Percentiles rank a stretch among this genome's conserved stretches.
Conservation (phyloP, 2,329 filamentous ascomycete genomes). For the Trichoderma lentiforme region DNA sequence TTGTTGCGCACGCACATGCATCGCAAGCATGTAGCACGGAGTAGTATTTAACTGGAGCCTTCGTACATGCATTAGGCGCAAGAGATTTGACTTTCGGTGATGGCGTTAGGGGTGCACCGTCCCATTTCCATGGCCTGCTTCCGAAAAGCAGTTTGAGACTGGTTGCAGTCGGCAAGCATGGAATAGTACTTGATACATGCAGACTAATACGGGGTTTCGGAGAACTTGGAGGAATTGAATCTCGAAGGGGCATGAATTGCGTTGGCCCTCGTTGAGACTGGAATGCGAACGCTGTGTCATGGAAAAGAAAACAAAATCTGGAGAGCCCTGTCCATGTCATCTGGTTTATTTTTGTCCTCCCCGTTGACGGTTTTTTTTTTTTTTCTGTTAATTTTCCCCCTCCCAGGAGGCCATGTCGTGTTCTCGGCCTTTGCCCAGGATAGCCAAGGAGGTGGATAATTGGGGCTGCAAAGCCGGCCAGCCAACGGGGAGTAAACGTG, state of each 20-base stretch:
- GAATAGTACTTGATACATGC: not conserved
- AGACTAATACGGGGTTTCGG: not conserved
- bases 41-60: constrained; percentile 17
- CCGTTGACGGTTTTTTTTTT: not conserved
- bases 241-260: not conserved
- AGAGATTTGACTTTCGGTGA: constrained; percentile 18
- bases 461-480: constrained; percentile 11
- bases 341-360: not conserved
- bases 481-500: constrained; percentile 17
- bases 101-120: constrained; percentile 15
- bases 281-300: not conserved
- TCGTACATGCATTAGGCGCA: constrained; percentile 17
- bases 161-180: constrained; percentile 8
- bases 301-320: not conserved
- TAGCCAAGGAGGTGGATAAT: not conserved
- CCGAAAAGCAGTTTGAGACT: constrained; percentile 4
- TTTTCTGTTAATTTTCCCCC: not conserved
- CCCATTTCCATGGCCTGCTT: constrained; percentile 8
- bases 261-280: not conserved
- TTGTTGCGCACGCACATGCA: constrained; percentile 2
- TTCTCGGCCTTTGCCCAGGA: constrained; percentile 13
- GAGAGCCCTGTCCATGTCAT: constrained; percentile 8
- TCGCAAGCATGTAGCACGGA: constrained; percentile 4
- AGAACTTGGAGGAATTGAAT: not conserved
- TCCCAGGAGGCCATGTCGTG: not conserved